Evolutionary conservation across 805 yeast species (phyloP).

Genomic region (Metschnikowia baotianmanensis): DNA sequence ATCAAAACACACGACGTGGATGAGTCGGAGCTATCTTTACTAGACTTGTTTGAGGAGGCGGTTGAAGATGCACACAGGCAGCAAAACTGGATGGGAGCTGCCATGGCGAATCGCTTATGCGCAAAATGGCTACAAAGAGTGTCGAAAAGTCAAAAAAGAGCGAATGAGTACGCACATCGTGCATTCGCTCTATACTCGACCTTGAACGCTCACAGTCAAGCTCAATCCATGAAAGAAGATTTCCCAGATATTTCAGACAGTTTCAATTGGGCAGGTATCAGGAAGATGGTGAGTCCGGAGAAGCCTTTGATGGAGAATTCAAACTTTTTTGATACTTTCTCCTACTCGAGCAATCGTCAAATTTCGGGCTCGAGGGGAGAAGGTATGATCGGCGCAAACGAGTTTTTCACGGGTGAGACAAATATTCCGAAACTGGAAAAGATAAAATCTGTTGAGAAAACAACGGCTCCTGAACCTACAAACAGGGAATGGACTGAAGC

Average conservation of each 20-base stretch:
- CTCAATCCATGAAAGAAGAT: slow-evolving; percentile 24
- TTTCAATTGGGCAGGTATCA: slow-evolving; percentile 34
- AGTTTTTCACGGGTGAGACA: slow-evolving; percentile 1
- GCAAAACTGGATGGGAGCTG: slow-evolving; percentile 37
- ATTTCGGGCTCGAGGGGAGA: neutral
- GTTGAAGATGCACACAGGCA: slow-evolving; percentile 35
- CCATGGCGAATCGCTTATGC: slow-evolving; percentile 41
- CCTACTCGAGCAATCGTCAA: slow-evolving; percentile 1
- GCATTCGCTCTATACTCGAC: slow-evolving; percentile 35
- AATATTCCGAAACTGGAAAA: slow-evolving; percentile 7
- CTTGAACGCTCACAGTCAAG: slow-evolving; percentile 26
- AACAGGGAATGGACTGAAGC: slow-evolving; percentile 30
- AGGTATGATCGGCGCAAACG: neutral
- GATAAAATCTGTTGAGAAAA: slow-evolving; percentile 2
- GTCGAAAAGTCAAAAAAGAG: slow-evolving; percentile 29
- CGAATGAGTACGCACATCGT: slow-evolving; percentile 33
- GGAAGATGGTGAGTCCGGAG: slow-evolving; percentile 10
- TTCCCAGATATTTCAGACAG: slow-evolving; percentile 27
- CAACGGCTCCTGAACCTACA: slow-evolving; percentile 6
- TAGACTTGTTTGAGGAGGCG: slow-evolving; percentile 47
- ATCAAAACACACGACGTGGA: slow-evolving; percentile 16
- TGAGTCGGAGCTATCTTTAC: slow-evolving; percentile 31
- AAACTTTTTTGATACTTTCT: slow-evolving; percentile 9
- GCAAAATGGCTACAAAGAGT: slow-evolving; percentile 35
- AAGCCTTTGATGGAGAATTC: slow-evolving; percentile 4